Evolutionary conservation across 345 rosid genomes (phyloP).

Genomic region (Litchi chinensis): DNA sequence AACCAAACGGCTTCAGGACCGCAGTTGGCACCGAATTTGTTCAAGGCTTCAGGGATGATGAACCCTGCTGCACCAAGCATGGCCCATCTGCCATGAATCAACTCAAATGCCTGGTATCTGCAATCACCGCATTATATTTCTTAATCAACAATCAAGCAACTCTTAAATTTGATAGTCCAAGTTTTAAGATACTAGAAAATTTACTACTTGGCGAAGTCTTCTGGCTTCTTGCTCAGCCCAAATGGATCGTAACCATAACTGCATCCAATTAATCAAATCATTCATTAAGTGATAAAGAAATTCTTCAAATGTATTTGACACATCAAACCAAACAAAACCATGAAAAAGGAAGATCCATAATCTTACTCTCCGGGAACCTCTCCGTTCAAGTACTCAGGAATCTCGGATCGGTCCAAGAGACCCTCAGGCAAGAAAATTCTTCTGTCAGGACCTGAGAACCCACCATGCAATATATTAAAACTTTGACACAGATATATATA

Average conservation of each 20-base stretch:
- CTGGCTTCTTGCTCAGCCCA: conserved; percentile 96
- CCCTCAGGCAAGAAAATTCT: conserved; percentile 96
- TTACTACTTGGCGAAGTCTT: conserved; percentile 71
- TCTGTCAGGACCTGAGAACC: conserved; percentile 83
- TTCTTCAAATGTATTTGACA: neutral
- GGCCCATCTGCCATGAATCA: conserved; percentile 96
- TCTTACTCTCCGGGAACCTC: conserved; percentile 97
- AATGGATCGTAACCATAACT: conserved; percentile 98
- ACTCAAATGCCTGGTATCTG: conserved; percentile 91
- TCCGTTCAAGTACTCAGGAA: conserved; percentile 94
- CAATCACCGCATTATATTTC: neutral
- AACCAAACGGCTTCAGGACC: conserved; percentile 99
- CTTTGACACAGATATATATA: too few relatives aligned
- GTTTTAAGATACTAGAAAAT: neutral
- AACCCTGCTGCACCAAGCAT: conserved; percentile 98
- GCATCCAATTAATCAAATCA: conserved; percentile 22
- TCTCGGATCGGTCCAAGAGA: conserved; percentile 88
- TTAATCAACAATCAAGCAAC: neutral
- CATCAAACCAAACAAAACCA: neutral
- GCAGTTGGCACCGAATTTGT: conserved; percentile 97
- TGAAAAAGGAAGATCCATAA: neutral
- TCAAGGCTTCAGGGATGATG: conserved; percentile 92
- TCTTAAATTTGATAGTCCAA: neutral
- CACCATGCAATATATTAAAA: conserved; percentile 5
- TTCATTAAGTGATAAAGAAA: neutral